Percentiles rank a stretch among this genome's conserved stretches.
Conservation (phyloP, 495 filamentous ascomycete genomes). For the Cercophora scortea region DNA sequence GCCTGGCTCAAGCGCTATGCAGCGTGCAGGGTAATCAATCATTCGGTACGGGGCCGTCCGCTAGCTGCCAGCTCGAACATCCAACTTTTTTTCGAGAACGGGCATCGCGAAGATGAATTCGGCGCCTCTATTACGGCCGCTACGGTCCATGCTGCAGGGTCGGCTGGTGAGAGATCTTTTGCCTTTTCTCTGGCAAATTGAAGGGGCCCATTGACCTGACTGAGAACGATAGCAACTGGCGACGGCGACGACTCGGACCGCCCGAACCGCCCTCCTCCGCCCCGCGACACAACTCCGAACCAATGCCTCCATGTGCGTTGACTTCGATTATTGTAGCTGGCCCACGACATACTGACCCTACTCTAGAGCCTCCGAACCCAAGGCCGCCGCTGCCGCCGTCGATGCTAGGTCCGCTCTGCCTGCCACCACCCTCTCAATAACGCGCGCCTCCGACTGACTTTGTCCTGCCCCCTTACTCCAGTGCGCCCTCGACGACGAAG, state of each 20-base stretch:
- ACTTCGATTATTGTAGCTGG: background rate
- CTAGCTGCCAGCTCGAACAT: conserved; percentile 3
- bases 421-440: background rate
- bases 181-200: background rate
- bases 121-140: conserved; percentile 26
- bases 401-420: background rate
- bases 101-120: conserved; percentile 21
- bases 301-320: conserved; percentile 20
- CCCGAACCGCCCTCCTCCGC: background rate
- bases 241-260: background rate
- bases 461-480: too few relatives aligned
- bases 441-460: too few relatives aligned
- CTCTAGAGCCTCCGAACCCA: background rate
- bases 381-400: background rate
- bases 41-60: too few relatives aligned
- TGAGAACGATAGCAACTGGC: conserved; percentile 12
- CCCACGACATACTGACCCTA: background rate
- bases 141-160: conserved; percentile 21
- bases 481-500: too few relatives aligned
- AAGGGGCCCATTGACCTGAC: conserved; percentile 3
- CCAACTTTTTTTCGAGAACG: conserved; percentile 10
- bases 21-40: too few relatives aligned
- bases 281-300: conserved; percentile 14
- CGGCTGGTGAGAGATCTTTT: conserved; percentile 17
- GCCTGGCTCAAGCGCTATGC: too few relatives aligned